A percentile compares a stretch with the other conserved stretches of the same genome.
phyloP scores from a whole-genome alignment of 2,329 filamentous ascomycete genomes.

The Alternaria gaisen region DNA sequence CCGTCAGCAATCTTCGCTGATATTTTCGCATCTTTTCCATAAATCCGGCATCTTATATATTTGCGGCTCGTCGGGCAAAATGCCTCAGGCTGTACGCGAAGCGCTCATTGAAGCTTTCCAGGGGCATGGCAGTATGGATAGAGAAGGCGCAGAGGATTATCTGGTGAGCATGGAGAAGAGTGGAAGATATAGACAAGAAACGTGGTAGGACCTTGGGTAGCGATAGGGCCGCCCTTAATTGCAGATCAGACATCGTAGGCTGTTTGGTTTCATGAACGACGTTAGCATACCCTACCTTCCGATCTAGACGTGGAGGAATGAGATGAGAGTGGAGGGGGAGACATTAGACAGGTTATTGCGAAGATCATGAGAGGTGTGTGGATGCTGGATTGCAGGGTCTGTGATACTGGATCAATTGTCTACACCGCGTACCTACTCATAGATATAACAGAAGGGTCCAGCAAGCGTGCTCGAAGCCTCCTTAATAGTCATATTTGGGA shows the following conservation, averaged over 20 bases:
- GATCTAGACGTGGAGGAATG: not conserved
- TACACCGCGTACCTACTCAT: constrained; percentile 25
- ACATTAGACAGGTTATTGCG: not conserved
- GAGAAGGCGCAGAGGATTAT: constrained; percentile 64
- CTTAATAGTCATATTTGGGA: constrained; percentile 39
- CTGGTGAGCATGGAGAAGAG: constrained; percentile 67
- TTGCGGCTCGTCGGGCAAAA: constrained; percentile 71
- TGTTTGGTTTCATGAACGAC: too few species aligned
- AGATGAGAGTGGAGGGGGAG: not conserved
- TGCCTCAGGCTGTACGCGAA: constrained; percentile 74
- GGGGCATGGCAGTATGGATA: constrained; percentile 50
- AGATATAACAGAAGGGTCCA: constrained; percentile 58
- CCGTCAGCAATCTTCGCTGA: constrained; percentile 57
- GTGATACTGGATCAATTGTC: not conserved
- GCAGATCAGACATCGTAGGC: too few species aligned
- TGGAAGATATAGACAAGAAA: constrained; percentile 73
- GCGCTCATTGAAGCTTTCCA: constrained; percentile 70
- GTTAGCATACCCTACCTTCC: not conserved
- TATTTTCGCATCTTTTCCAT: constrained; percentile 63
- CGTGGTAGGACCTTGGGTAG: constrained; percentile 61
- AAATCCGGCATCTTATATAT: constrained; percentile 64
- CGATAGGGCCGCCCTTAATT: too few species aligned
- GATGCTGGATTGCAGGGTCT: not conserved
- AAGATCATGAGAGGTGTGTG: not conserved
- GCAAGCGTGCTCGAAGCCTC: constrained; percentile 54